phyloP scores from a whole-genome alignment of 1,139 yeast species.

The Dujonia santamariae region DNA sequence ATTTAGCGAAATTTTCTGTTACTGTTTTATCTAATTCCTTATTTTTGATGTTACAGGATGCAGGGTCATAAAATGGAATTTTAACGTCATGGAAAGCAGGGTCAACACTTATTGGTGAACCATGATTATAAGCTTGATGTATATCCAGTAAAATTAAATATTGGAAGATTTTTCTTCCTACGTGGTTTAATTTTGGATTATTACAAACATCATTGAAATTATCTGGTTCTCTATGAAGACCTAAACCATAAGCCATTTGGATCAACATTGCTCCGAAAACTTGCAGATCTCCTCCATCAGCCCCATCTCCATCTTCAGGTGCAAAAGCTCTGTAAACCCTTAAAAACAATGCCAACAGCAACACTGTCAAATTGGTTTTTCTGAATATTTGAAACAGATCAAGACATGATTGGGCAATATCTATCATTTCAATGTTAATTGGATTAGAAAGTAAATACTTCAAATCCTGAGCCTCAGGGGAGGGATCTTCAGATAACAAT shows the following conservation, averaged over 20 bases:
- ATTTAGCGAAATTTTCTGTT: conserved; percentile 14
- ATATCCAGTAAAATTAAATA: conserved; percentile 23
- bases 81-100: conserved; percentile 24
- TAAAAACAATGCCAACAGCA: conserved; percentile 37
- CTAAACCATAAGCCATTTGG: conserved; percentile 45
- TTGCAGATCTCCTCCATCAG: conserved; percentile 45
- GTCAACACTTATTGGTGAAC: conserved; percentile 23
- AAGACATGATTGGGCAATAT: conserved; percentile 27
- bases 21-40: conserved; percentile 20
- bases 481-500: conserved; percentile 20
- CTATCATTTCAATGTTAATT: conserved; percentile 23
- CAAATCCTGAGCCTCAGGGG: conserved; percentile 15
- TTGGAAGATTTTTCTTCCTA: conserved; percentile 55
- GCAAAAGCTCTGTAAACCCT: conserved; percentile 44
- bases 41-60: conserved; percentile 22
- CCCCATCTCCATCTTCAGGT: conserved; percentile 48
- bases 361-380: conserved; percentile 22
- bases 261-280: conserved; percentile 39
- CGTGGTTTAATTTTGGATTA: conserved; percentile 29
- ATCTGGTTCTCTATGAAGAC: conserved; percentile 45
- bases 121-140: conserved; percentile 26
- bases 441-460: conserved; percentile 28
- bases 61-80: conserved; percentile 23
- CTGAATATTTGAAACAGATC: conserved; percentile 23
- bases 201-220: conserved; percentile 22